These are phyloP conservation scores for Paecilomyces sp. DNA, from an alignment of 2,329 filamentous ascomycete species.

Conservation along the genomic window DNA sequence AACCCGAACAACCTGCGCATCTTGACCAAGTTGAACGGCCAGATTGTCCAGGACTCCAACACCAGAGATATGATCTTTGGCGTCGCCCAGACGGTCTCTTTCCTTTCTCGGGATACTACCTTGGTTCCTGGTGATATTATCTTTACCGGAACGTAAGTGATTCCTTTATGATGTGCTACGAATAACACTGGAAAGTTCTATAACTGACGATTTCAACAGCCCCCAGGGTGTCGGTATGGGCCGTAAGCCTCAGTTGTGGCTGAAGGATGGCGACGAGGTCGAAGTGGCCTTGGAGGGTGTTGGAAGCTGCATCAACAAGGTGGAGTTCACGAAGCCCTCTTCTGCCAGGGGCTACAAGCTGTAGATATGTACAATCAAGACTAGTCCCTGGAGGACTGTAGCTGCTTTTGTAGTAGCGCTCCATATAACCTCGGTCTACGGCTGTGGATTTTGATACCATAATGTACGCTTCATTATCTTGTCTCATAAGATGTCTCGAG, in stretches of 20 bases:
- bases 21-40: slow-evolving; percentile 43
- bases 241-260: slow-evolving; percentile 57
- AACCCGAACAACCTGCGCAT: slow-evolving; percentile 36
- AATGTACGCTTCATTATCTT: background rate
- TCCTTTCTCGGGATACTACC: slow-evolving; percentile 38
- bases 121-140: slow-evolving; percentile 35
- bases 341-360: slow-evolving; percentile 27
- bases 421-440: background rate
- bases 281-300: slow-evolving; percentile 62
- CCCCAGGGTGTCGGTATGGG: slow-evolving; percentile 67
- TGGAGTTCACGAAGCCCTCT: slow-evolving; percentile 35
- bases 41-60: slow-evolving; percentile 41
- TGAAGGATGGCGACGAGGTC: slow-evolving; percentile 63
- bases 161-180: background rate
- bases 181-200: slow-evolving; percentile 44
- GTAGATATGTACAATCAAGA: background rate
- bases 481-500: background rate
- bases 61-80: slow-evolving; percentile 46
- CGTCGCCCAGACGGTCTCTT: slow-evolving; percentile 39
- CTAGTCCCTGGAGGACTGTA: background rate
- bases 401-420: background rate
- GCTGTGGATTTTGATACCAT: background rate
- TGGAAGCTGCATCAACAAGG: slow-evolving; percentile 46
- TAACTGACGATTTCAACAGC: slow-evolving; percentile 55
- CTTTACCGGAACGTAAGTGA: slow-evolving; percentile 39